These are phyloP conservation scores for Umbilicus rupestris DNA, from an alignment of 164 flowering plant species.

Conservation along the genomic window DNA sequence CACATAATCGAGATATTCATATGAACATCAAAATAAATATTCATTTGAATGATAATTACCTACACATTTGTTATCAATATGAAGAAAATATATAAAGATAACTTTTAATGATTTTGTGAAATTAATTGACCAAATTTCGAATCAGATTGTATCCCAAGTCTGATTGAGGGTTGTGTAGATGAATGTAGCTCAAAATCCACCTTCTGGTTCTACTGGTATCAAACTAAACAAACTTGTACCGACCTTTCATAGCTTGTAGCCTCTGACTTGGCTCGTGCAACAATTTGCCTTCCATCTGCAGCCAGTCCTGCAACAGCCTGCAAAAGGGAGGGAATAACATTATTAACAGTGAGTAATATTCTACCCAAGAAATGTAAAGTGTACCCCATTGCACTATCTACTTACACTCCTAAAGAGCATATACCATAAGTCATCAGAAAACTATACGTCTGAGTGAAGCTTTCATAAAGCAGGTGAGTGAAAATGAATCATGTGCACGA, in stretches of 20 bases:
- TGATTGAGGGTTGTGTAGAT: background rate
- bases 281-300: constrained; percentile 97
- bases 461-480: background rate
- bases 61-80: too few relatives aligned
- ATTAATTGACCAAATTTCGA: too few relatives aligned
- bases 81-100: too few relatives aligned
- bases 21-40: background rate
- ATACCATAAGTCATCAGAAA: background rate
- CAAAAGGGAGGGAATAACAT: background rate
- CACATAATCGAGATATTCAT: background rate
- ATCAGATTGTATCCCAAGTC: background rate
- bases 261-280: constrained; percentile 80
- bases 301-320: constrained; percentile 98
- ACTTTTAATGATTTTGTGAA: too few relatives aligned
- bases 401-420: background rate
- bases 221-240: constrained; percentile 6
- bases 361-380: background rate
- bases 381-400: background rate
- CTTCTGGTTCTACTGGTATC: background rate
- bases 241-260: constrained; percentile 77
- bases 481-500: background rate
- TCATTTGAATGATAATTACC: background rate
- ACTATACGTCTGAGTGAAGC: background rate
- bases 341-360: too few relatives aligned
- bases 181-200: background rate